A percentile compares a stretch with the other conserved stretches of the same genome.
Evolutionary conservation across 2,329 filamentous ascomycete species (phyloP).

Genomic region (Botryosphaeria agaves): DNA sequence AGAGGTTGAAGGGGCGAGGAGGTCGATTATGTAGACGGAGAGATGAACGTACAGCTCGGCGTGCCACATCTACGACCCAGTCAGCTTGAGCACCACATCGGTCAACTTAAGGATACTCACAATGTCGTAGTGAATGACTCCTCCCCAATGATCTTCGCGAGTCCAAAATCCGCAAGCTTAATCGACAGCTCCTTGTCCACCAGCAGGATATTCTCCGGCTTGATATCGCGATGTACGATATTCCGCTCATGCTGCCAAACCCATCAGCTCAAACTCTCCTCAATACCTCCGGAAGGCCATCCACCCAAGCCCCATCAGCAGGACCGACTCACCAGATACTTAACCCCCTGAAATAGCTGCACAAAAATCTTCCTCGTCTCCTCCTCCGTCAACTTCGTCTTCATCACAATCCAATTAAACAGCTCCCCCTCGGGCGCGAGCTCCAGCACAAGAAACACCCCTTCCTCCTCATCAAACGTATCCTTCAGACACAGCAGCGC

Average conservation of each 20-base stretch:
- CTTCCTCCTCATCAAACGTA: slow-evolving; percentile 80
- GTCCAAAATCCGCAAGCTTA: slow-evolving; percentile 89
- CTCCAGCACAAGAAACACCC: slow-evolving; percentile 82
- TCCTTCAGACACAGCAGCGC: slow-evolving; percentile 88
- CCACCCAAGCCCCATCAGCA: neutral
- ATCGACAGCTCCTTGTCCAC: slow-evolving; percentile 70
- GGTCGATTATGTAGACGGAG: neutral
- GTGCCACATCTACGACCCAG: slow-evolving; percentile 49
- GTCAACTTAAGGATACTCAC: slow-evolving; percentile 26
- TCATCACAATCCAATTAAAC: slow-evolving; percentile 88
- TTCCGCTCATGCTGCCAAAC: slow-evolving; percentile 70
- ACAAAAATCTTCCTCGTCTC: slow-evolving; percentile 77
- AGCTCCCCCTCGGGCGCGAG: slow-evolving; percentile 84
- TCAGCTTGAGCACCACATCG: slow-evolving; percentile 8
- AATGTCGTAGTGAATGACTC: slow-evolving; percentile 95
- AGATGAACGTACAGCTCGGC: slow-evolving; percentile 51
- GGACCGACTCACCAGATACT: slow-evolving; percentile 59
- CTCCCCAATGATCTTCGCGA: slow-evolving; percentile 97
- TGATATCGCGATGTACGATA: slow-evolving; percentile 95
- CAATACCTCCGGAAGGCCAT: too few relatives aligned
- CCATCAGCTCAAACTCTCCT: too few relatives aligned
- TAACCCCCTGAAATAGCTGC: slow-evolving; percentile 84
- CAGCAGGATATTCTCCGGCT: slow-evolving; percentile 88
- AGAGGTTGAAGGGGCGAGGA: neutral
- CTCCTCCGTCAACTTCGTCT: slow-evolving; percentile 69